Evolutionary conservation across 805 yeast species (phyloP).

Genomic region (Lachancea quebecensis): DNA sequence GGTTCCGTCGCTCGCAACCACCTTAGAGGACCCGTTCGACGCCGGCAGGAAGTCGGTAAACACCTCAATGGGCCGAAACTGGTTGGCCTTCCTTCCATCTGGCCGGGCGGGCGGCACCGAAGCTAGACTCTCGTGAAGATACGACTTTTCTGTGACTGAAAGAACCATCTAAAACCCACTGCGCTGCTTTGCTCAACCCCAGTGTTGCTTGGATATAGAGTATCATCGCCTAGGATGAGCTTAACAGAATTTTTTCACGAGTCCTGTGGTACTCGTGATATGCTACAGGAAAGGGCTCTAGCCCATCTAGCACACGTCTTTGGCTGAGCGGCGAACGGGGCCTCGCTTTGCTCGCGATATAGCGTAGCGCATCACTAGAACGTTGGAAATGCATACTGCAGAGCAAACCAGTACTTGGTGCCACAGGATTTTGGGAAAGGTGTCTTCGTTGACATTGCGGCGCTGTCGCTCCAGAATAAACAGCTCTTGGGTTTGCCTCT

Average conservation of each 20-base stretch:
- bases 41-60: conserved; percentile 73
- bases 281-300: no score
- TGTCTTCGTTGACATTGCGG: conserved; percentile 15
- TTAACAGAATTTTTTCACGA: no score
- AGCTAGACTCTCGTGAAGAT: conserved; percentile 64
- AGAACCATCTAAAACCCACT: conserved; percentile 42
- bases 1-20: conserved; percentile 80
- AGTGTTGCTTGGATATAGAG: no score
- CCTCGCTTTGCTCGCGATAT: not conserved
- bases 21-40: conserved; percentile 88
- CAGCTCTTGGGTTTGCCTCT: conserved; percentile 9
- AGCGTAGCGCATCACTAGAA: not conserved
- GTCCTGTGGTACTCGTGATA: no score
- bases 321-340: no score
- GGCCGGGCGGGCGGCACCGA: conserved; percentile 64
- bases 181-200: not conserved
- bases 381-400: not conserved
- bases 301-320: no score
- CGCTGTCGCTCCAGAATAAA: conserved; percentile 11
- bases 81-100: conserved; percentile 69
- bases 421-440: not conserved
- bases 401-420: not conserved
- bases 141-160: conserved; percentile 72
- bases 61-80: conserved; percentile 83
- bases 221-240: no score